Evolutionary conservation across 2,329 filamentous ascomycete genomes (phyloP).

Genomic region (Ceratocystis alfenasii): DNA sequence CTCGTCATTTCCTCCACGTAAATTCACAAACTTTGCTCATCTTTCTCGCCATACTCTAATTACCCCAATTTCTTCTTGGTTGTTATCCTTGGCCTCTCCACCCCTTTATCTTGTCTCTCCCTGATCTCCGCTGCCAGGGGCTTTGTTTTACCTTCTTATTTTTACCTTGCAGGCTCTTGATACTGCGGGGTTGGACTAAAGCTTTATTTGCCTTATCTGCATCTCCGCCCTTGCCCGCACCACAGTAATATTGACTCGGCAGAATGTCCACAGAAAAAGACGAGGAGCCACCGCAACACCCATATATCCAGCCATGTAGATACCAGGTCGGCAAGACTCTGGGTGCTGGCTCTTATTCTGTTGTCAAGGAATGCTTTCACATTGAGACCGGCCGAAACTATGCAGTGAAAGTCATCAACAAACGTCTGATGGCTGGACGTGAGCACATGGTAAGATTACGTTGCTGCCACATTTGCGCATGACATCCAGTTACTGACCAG

Average conservation of each 20-base stretch:
- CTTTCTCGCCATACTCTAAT: not conserved
- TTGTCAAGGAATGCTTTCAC: constrained; percentile 97
- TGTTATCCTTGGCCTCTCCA: not conserved
- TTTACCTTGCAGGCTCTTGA: not conserved
- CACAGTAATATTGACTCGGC: not conserved
- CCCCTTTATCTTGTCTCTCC: not conserved
- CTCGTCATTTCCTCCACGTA: not conserved
- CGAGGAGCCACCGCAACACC: constrained; percentile 25
- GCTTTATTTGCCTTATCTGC: not conserved
- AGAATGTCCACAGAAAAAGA: not conserved
- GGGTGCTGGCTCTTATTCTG: constrained; percentile 91
- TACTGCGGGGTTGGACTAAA: constrained; percentile 11
- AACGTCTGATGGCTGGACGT: constrained; percentile 88
- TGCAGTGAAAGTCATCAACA: constrained; percentile 98
- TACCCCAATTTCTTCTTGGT: not conserved
- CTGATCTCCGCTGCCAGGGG: not conserved
- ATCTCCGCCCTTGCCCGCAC: not conserved
- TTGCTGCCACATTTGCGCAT: not conserved
- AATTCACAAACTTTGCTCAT: not conserved
- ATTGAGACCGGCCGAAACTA: constrained; percentile 97
- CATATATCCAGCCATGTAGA: constrained; percentile 81
- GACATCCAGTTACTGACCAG: not conserved
- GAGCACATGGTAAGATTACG: constrained; percentile 75
- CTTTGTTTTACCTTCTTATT: constrained; percentile 6
- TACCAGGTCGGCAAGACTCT: constrained; percentile 99